Percentiles rank a stretch among this genome's conserved stretches.
These are phyloP conservation scores for Boletus subparvulus DNA, from an alignment of 768 basidiomycete genomes.

Conservation along the genomic window DNA sequence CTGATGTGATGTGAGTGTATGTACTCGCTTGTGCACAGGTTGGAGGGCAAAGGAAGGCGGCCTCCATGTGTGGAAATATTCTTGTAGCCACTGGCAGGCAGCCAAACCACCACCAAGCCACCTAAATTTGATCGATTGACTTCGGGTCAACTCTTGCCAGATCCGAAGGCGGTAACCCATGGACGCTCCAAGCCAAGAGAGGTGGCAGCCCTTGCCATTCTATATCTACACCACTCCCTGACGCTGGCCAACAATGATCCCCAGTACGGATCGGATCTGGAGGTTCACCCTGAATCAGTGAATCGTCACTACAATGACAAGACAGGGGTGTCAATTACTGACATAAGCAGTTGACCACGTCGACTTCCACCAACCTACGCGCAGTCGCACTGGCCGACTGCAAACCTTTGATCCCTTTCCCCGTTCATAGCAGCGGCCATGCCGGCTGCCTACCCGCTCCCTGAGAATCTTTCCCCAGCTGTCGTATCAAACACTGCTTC, in stretches of 20 bases:
- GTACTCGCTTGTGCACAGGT: neutral
- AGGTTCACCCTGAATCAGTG: too few relatives aligned
- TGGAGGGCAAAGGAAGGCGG: neutral
- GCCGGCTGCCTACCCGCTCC: slow-evolving; percentile 72
- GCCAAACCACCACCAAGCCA: too few relatives aligned
- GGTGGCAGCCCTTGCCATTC: neutral
- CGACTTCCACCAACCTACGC: slow-evolving; percentile 1
- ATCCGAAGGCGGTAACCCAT: too few relatives aligned
- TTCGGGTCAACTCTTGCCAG: too few relatives aligned
- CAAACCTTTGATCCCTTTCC: neutral
- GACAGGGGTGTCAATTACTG: slow-evolving; percentile 8
- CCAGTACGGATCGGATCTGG: too few relatives aligned
- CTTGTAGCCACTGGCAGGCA: too few relatives aligned
- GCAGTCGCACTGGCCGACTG: neutral
- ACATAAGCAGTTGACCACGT: slow-evolving; percentile 22
- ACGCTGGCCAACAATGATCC: too few relatives aligned
- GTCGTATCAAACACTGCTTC: slow-evolving; percentile 88
- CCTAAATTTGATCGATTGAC: too few relatives aligned
- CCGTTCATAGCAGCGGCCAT: slow-evolving; percentile 46
- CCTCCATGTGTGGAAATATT: too few relatives aligned
- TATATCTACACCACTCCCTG: neutral
- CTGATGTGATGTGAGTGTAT: neutral
- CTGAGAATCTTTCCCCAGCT: slow-evolving; percentile 63
- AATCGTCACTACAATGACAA: too few relatives aligned
- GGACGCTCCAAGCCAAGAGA: neutral